A percentile compares a stretch with the other conserved stretches of the same genome.
Evolutionary conservation across 2,329 filamentous ascomycete species (phyloP).

Genomic region (Myriosclerotinia scirpicola): DNA sequence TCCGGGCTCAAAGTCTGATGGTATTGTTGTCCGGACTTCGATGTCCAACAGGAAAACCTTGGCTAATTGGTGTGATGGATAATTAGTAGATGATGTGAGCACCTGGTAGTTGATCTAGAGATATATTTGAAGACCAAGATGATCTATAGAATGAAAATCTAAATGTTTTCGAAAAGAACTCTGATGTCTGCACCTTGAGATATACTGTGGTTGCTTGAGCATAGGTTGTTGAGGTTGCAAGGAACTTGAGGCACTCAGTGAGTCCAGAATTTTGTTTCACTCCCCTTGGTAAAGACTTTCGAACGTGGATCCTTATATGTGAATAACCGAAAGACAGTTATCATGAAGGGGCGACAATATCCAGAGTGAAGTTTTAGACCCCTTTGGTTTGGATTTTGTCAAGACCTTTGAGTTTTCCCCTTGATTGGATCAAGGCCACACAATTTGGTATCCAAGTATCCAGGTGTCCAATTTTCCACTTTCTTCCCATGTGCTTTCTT

Average conservation of each 20-base stretch:
- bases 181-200: neutral
- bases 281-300: neutral
- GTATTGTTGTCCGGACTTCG: neutral
- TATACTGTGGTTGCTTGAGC: neutral
- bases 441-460: neutral
- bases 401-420: neutral
- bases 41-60: neutral
- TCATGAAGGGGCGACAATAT: neutral
- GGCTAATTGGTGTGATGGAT: neutral
- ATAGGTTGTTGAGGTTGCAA: neutral
- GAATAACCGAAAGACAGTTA: neutral
- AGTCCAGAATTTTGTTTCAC: constrained; percentile 4
- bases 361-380: neutral
- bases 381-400: neutral
- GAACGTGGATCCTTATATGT: neutral
- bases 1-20: neutral
- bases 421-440: neutral
- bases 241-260: neutral
- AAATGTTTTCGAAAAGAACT: neutral
- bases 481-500: neutral
- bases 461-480: rapidly evolving
- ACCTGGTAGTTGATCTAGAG: neutral
- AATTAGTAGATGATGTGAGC: neutral
- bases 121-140: neutral
- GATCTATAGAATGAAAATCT: neutral